These are phyloP conservation scores for Leccinum obscurum DNA, from an alignment of 768 basidiomycete species.

Conservation along the genomic window DNA sequence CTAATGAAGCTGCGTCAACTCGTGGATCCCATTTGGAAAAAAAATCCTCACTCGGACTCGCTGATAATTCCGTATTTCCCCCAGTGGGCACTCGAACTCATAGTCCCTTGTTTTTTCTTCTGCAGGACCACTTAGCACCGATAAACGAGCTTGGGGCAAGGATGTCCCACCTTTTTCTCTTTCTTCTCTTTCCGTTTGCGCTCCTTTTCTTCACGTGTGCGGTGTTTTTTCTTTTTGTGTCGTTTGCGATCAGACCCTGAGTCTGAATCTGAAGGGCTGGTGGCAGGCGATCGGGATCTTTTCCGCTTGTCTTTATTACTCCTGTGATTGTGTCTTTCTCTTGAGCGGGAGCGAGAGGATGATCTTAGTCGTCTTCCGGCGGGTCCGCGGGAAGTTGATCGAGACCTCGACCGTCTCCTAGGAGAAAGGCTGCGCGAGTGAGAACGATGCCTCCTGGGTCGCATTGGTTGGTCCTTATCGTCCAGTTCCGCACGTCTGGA, in stretches of 20 bases:
- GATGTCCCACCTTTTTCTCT: conserved; percentile 58
- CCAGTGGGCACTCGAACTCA: conserved; percentile 62
- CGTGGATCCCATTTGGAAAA: neutral
- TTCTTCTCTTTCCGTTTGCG: conserved; percentile 66
- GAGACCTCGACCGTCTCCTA: conserved; percentile 25
- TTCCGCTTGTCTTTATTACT: conserved; percentile 32
- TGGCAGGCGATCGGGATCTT: conserved; percentile 39
- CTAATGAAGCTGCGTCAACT: conserved; percentile 40
- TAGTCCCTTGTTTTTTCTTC: conserved; percentile 55
- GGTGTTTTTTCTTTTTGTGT: conserved; percentile 47
- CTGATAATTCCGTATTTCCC: conserved; percentile 88
- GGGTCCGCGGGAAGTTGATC: conserved; percentile 27
- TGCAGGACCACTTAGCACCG: conserved; percentile 35
- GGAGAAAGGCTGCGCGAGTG: conserved; percentile 27
- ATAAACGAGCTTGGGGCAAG: neutral
- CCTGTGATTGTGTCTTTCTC: conserved; percentile 24
- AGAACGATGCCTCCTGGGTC: conserved; percentile 13
- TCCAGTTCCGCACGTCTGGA: conserved; percentile 13
- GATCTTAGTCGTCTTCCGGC: conserved; percentile 16
- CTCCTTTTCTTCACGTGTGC: conserved; percentile 48
- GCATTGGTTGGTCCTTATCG: conserved; percentile 8
- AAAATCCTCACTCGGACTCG: conserved; percentile 70
- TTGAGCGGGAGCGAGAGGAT: conserved; percentile 37
- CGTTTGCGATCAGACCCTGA: conserved; percentile 35
- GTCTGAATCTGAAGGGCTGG: conserved; percentile 40